Conservation (phyloP, 306 rosid species). For the Aeschynomene evenia region DNA sequence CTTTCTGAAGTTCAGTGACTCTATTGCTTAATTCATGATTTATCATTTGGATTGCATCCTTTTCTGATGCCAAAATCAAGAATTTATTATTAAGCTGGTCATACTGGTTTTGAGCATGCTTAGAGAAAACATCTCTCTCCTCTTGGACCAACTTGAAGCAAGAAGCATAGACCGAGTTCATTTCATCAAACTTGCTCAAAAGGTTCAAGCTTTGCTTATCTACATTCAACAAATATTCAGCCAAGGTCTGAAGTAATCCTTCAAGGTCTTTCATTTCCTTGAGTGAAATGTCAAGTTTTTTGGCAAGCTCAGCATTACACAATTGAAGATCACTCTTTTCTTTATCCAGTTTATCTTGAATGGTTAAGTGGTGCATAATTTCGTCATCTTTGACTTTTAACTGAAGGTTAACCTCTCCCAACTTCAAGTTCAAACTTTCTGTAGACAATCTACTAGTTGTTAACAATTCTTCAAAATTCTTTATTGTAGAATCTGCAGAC, state of each 20-base stretch:
- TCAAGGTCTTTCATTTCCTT: conserved; percentile 63
- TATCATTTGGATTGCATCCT: conserved; percentile 42
- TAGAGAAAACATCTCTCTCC: conserved; percentile 60
- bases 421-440: conserved; percentile 62
- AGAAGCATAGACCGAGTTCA: conserved; percentile 59
- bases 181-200: conserved; percentile 61
- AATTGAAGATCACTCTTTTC: conserved; percentile 61
- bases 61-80: conserved; percentile 53
- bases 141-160: conserved; percentile 64
- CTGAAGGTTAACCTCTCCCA: conserved; percentile 59
- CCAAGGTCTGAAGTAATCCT: conserved; percentile 49
- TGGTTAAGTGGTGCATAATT: conserved; percentile 42
- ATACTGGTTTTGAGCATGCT: conserved; percentile 56
- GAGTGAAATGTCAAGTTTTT: conserved; percentile 55
- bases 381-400: conserved; percentile 65
- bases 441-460: conserved; percentile 50
- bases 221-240: conserved; percentile 53
- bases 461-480: conserved; percentile 60
- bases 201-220: conserved; percentile 63
- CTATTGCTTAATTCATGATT: conserved; percentile 55
- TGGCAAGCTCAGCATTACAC: conserved; percentile 47
- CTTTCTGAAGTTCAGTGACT: conserved; percentile 57
- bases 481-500: conserved; percentile 62
- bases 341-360: conserved; percentile 49
- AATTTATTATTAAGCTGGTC: conserved; percentile 56